These are phyloP conservation scores for Pseudognaphalium luteoalbum DNA, from an alignment of 129 eudicot genomes.

Conservation along the genomic window DNA sequence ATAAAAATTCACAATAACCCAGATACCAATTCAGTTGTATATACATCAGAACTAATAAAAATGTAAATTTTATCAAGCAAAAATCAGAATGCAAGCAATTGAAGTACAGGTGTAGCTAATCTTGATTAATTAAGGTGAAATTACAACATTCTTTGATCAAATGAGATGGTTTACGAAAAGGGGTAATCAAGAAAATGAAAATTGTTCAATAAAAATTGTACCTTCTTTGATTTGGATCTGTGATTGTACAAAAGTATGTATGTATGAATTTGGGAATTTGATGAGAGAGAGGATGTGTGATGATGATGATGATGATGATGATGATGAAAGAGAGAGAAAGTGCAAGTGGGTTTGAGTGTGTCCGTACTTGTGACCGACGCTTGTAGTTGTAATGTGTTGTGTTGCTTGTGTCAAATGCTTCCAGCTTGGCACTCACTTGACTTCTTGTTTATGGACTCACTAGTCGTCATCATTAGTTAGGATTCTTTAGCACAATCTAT, in stretches of 20 bases:
- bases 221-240: background rate
- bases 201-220: background rate
- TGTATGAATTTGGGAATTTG: background rate
- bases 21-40: background rate
- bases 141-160: background rate
- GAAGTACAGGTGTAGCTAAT: background rate
- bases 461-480: no score
- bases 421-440: background rate
- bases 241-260: background rate
- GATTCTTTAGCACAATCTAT: no score
- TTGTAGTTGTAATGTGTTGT: background rate
- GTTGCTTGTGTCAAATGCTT: background rate
- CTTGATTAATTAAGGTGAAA: background rate
- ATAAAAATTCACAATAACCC: background rate
- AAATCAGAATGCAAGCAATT: background rate
- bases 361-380: slow-evolving; percentile 1
- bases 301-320: no score
- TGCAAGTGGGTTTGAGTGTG: background rate
- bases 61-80: background rate
- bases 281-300: background rate
- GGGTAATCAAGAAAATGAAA: background rate
- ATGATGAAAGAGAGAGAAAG: background rate
- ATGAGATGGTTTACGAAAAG: background rate
- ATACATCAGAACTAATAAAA: background rate
- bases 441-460: background rate